Conservation (phyloP, 2,329 filamentous ascomycete species). For the Escovopsis sp. region DNA sequence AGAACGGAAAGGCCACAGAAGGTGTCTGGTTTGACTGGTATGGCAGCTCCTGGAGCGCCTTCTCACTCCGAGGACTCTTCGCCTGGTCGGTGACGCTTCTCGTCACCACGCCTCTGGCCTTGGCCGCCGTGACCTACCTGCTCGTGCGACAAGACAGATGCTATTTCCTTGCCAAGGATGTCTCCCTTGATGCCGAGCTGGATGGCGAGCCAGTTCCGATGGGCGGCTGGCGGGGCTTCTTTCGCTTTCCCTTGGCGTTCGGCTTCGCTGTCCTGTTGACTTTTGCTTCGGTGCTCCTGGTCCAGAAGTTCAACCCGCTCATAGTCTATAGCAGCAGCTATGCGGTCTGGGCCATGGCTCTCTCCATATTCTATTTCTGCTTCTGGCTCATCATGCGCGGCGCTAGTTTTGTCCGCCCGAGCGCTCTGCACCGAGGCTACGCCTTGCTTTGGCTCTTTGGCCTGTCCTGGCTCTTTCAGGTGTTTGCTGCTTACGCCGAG, state of each 20-base stretch:
- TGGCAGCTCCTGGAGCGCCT: slow-evolving; percentile 62
- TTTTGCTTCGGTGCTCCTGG: slow-evolving; percentile 56
- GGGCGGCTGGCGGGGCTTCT: slow-evolving; percentile 68
- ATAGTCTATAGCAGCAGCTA: slow-evolving; percentile 87
- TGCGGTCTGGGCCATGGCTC: slow-evolving; percentile 75
- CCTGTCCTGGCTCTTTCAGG: slow-evolving; percentile 57
- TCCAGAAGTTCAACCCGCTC: slow-evolving; percentile 73
- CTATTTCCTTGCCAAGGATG: slow-evolving; percentile 63
- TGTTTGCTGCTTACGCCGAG: slow-evolving; percentile 60
- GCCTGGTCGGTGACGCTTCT: slow-evolving; percentile 75
- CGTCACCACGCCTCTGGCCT: slow-evolving; percentile 59
- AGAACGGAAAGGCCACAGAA: slow-evolving; percentile 49
- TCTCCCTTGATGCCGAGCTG: slow-evolving; percentile 40
- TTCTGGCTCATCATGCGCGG: slow-evolving; percentile 74
- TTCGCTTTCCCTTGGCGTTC: slow-evolving; percentile 68
- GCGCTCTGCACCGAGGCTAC: slow-evolving; percentile 72
- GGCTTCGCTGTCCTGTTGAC: slow-evolving; percentile 52
- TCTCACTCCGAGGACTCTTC: slow-evolving; percentile 71
- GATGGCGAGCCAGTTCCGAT: slow-evolving; percentile 48
- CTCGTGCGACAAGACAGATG: slow-evolving; percentile 64
- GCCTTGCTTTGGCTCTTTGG: slow-evolving; percentile 72
- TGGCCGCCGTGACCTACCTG: slow-evolving; percentile 54
- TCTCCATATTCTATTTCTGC: slow-evolving; percentile 64
- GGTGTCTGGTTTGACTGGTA: slow-evolving; percentile 94
- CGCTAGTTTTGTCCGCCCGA: slow-evolving; percentile 67